Percentiles rank a stretch among this genome's conserved stretches.
Conservation (phyloP, 495 filamentous ascomycete genomes). For the Amphirosellinia nigrospora region DNA sequence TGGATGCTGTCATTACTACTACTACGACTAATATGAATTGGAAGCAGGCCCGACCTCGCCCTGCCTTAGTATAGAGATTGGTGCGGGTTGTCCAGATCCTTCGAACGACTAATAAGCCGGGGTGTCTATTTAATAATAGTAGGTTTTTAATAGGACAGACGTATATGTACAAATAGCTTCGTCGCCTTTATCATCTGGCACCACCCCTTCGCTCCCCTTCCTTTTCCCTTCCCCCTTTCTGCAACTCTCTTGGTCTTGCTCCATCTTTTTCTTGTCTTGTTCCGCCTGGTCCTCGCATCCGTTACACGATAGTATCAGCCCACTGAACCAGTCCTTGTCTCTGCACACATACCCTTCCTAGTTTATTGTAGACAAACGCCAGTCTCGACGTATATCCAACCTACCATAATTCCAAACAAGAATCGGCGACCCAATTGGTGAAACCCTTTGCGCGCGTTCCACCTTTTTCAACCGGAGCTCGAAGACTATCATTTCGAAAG, state of each 20-base stretch:
- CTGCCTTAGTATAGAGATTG: conserved; percentile 17
- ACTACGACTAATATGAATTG: conserved; percentile 13
- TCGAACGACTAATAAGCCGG: conserved; percentile 20
- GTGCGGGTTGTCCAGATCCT: conserved; percentile 26
- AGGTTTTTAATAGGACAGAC: conserved; percentile 5
- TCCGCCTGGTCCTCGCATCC: not conserved
- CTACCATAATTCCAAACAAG: not conserved
- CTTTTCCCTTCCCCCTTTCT: conserved; percentile 28
- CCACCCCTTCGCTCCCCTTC: conserved; percentile 21
- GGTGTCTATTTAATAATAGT: conserved; percentile 21
- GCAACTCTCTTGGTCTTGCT: conserved; percentile 15
- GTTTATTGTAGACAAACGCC: not conserved
- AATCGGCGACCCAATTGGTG: conserved; percentile 7
- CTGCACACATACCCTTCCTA: not conserved
- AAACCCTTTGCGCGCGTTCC: not conserved
- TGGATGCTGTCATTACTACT: conserved; percentile 10
- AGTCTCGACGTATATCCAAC: not conserved
- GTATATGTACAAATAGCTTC: conserved; percentile 27
- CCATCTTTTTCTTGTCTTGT: conserved; percentile 7
- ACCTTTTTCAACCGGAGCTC: not conserved
- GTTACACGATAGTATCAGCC: not conserved
- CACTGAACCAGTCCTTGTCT: not conserved
- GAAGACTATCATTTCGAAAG: not conserved
- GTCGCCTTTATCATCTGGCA: conserved; percentile 20
- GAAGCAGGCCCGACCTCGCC: conserved; percentile 17